These are phyloP conservation scores for Blastobotrys apis DNA, from an alignment of 1,139 yeast species.

Conservation along the genomic window DNA sequence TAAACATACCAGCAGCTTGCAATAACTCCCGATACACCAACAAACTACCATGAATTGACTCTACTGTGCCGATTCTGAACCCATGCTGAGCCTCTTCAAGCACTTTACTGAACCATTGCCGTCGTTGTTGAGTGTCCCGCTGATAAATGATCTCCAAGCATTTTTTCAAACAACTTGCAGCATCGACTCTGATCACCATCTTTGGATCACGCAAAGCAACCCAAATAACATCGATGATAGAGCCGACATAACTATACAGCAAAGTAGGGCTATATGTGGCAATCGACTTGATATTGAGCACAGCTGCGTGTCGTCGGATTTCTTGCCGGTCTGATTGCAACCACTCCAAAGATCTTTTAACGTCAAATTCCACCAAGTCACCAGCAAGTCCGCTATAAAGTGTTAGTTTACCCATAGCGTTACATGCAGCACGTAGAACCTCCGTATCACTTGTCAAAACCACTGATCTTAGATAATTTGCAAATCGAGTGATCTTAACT, in stretches of 20 bases:
- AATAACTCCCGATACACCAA: constrained; percentile 78
- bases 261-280: constrained; percentile 87
- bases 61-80: constrained; percentile 46
- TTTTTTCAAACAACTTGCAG: constrained; percentile 74
- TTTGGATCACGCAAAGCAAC: constrained; percentile 78
- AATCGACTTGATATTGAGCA: constrained; percentile 73
- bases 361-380: constrained; percentile 90
- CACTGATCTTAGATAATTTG: constrained; percentile 77
- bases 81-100: constrained; percentile 59
- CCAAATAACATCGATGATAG: constrained; percentile 82
- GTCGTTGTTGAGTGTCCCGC: constrained; percentile 67
- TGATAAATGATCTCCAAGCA: constrained; percentile 76
- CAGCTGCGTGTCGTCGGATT: constrained; percentile 84
- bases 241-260: constrained; percentile 70
- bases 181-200: constrained; percentile 68
- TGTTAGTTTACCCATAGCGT: constrained; percentile 81
- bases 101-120: constrained; percentile 68
- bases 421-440: constrained; percentile 83
- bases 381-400: constrained; percentile 87
- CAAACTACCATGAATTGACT: constrained; percentile 79
- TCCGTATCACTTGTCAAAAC: constrained; percentile 78
- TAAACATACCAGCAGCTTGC: constrained; percentile 57
- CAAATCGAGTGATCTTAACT: constrained; percentile 83
- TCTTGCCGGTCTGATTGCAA: constrained; percentile 79
- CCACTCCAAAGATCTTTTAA: constrained; percentile 88